Evolutionary conservation across 2,329 filamentous ascomycete species (phyloP).

Genomic region (Neurospora sp.): DNA sequence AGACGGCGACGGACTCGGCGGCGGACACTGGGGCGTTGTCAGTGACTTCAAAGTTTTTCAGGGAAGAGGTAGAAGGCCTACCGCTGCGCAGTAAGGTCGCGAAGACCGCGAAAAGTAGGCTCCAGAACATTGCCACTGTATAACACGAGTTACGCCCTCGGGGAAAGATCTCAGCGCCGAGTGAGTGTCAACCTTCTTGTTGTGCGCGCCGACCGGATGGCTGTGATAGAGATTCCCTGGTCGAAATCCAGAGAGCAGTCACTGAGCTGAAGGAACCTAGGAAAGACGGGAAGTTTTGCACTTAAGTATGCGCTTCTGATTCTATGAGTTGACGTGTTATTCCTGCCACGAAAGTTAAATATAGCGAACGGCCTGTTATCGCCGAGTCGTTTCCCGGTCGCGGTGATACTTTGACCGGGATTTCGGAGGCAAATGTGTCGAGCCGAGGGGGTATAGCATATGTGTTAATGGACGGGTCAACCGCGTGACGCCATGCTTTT

Average conservation of each 20-base stretch:
- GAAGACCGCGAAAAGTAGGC: slow-evolving; percentile 11
- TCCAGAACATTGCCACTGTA: slow-evolving; percentile 11
- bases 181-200: background rate
- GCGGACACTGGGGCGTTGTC: slow-evolving; percentile 1
- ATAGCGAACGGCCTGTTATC: slow-evolving; percentile 13
- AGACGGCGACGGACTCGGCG: slow-evolving; percentile 13
- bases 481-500: slow-evolving; percentile 14
- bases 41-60: background rate
- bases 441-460: slow-evolving; percentile 8
- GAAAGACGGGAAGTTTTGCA: background rate
- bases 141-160: background rate
- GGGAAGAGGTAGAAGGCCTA: background rate
- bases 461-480: slow-evolving; percentile 12
- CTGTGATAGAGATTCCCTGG: background rate
- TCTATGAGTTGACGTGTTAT: slow-evolving; percentile 6
- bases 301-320: slow-evolving; percentile 1
- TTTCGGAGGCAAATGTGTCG: slow-evolving; percentile 8
- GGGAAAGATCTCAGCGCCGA: background rate
- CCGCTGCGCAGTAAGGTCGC: slow-evolving; percentile 11
- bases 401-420: background rate
- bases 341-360: slow-evolving; percentile 14
- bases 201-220: background rate
- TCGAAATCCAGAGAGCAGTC: background rate
- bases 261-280: background rate
- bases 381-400: slow-evolving; percentile 3